Base-by-base conservation (phyloP, 179 eudicot species). In the Silene vulgaris region DNA sequence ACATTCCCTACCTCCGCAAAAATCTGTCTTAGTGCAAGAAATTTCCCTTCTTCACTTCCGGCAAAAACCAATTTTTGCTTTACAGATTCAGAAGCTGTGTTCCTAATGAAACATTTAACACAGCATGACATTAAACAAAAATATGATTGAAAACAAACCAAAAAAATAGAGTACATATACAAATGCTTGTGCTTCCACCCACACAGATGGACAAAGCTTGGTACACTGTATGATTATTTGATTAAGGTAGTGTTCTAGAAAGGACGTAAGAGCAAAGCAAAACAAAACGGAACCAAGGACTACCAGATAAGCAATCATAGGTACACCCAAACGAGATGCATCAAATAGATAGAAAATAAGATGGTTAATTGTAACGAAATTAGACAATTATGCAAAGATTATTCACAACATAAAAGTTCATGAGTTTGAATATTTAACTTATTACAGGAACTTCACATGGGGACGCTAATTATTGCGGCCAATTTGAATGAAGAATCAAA, bases 41-140 rank as follows among this genome's bases (percentile, higher is more conserved):
- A 89, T 84, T 96, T 96, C 74, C 99, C 99, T 82, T 89, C 90
- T 85, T 96, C 99, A 82, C 94, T 91, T 78, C 98, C 99, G 68
- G 86, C 91, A 82, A 80, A 96, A 67, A 90, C 85, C 78, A 96
- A 79, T 63, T 87, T 90, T 77, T 96, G 99, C 83, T 93, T 93
- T 77, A 96, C 80, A 11, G 86, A 78, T 73, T 88, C 89, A 63
- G 97, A 91, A 45, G 98, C 99, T 43, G 97, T 80, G 79, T 96
- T 96, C 89, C 99, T 96, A 86, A 79, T 37, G 71, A 74, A 19
- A 63, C 23, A 32, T 9, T 6, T 67, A 77, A 65, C 4, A 13
- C 13, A 69, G n/a, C n/a, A 77, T 29, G 43, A 28, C n/a, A 61
- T 17, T 52, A 52, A 52, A 52, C 59, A 3, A 0, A 64, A 68